phyloP scores from a whole-genome alignment of 768 basidiomycete species.

The Cystobasidium onofrii region DNA sequence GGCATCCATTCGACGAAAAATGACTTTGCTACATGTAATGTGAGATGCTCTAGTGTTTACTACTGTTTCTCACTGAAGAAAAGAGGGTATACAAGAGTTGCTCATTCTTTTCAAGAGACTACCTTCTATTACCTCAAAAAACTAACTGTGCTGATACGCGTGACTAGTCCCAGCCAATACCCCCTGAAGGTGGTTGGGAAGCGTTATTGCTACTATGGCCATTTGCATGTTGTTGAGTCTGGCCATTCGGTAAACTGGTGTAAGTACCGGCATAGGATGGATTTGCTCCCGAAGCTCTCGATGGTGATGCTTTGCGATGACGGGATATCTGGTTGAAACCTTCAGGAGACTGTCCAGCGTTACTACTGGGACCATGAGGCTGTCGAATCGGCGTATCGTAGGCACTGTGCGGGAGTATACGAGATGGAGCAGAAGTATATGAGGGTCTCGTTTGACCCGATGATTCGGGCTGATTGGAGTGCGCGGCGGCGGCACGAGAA shows the following conservation, averaged over 20 bases:
- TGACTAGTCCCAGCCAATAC: neutral
- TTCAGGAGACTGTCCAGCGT: neutral
- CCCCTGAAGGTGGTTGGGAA: neutral
- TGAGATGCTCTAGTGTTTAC: neutral
- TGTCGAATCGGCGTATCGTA: too few species aligned
- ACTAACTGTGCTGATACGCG: neutral
- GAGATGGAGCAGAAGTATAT: neutral
- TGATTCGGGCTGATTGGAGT: neutral
- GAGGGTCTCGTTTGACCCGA: neutral
- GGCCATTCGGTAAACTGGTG: neutral
- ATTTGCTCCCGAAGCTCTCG: neutral
- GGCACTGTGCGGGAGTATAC: too few species aligned
- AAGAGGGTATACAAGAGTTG: too few species aligned
- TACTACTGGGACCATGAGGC: neutral
- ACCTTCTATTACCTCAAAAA: too few species aligned
- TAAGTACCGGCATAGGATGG: neutral
- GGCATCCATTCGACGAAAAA: neutral
- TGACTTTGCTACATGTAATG: neutral
- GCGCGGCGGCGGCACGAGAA: neutral
- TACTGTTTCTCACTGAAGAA: neutral
- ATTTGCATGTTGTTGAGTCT: neutral
- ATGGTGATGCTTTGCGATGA: neutral
- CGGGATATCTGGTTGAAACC: neutral
- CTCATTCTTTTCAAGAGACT: too few species aligned
- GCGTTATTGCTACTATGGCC: neutral